These are phyloP conservation scores for Acacia confusa DNA, from an alignment of 306 rosid genomes.

Conservation along the genomic window DNA sequence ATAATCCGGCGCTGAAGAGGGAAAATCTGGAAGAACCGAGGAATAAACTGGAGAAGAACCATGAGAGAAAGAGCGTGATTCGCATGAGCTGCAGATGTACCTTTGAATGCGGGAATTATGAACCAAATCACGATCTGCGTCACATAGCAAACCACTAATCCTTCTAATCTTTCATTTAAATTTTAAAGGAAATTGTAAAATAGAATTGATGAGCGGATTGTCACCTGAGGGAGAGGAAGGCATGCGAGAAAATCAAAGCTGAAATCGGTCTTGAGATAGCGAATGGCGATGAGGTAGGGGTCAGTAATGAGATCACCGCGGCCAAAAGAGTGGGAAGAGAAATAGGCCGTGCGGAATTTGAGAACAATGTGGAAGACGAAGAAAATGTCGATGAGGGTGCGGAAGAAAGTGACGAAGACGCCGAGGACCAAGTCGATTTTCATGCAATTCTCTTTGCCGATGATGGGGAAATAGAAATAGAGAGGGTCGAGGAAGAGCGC, in stretches of 20 bases:
- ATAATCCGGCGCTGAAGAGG: constrained; percentile 69
- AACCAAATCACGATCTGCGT: constrained; percentile 77
- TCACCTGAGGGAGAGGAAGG: constrained; percentile 89
- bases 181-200: neutral
- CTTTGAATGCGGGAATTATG: constrained; percentile 63
- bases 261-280: constrained; percentile 61
- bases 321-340: constrained; percentile 59
- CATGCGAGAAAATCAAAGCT: constrained; percentile 67
- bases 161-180: neutral
- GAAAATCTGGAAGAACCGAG: constrained; percentile 68
- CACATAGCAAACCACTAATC: neutral
- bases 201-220: neutral
- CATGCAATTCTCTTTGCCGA: constrained; percentile 64
- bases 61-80: constrained; percentile 79
- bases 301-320: constrained; percentile 71
- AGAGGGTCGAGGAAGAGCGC: constrained; percentile 89
- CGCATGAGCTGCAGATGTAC: constrained; percentile 55
- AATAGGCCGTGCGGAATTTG: constrained; percentile 72
- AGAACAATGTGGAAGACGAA: constrained; percentile 59
- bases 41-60: constrained; percentile 78
- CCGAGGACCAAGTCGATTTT: constrained; percentile 49
- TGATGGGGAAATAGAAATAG: constrained; percentile 68
- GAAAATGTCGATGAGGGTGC: constrained; percentile 71
- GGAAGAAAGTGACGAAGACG: constrained; percentile 56
- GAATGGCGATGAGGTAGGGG: constrained; percentile 53